These are phyloP conservation scores for Pilatotrama ljubarskyi DNA, from an alignment of 768 basidiomycete species.

Conservation along the genomic window DNA sequence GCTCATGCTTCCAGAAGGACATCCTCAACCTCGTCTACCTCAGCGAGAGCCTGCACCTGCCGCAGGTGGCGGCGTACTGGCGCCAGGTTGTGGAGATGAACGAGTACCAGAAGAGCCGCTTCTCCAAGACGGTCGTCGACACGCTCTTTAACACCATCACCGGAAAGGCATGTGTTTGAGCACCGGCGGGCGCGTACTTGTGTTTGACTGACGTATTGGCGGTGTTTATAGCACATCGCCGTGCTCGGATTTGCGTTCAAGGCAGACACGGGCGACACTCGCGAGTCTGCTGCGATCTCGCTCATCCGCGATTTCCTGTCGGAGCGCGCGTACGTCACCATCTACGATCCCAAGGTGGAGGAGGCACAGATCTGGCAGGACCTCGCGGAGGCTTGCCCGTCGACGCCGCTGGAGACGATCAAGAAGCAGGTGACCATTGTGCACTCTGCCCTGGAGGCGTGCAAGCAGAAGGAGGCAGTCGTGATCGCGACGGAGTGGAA, in stretches of 20 bases:
- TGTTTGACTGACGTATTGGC: not conserved
- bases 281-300: slow-evolving; percentile 94
- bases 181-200: not conserved
- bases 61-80: slow-evolving; percentile 98
- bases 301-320: slow-evolving; percentile 91
- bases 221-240: slow-evolving; percentile 68
- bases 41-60: slow-evolving; percentile 89
- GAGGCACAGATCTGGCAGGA: slow-evolving; percentile 87
- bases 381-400: slow-evolving; percentile 67
- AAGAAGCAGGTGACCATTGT: slow-evolving; percentile 86
- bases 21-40: slow-evolving; percentile 99
- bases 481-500: slow-evolving; percentile 98
- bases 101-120: slow-evolving; percentile 96
- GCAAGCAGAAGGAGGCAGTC: slow-evolving; percentile 86
- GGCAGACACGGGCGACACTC: slow-evolving; percentile 98
- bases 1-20: slow-evolving; percentile 99
- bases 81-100: slow-evolving; percentile 96
- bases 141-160: slow-evolving; percentile 99
- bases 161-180: slow-evolving; percentile 64
- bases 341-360: slow-evolving; percentile 92
- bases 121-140: slow-evolving; percentile 95
- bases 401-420: slow-evolving; percentile 62
- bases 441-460: slow-evolving; percentile 80
- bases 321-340: slow-evolving; percentile 81
- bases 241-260: slow-evolving; percentile 99